Evolutionary conservation across 2,329 filamentous ascomycete species (phyloP), one percentile per base, ranked within the genome.

Genomic region (Fusarium liriodendri): DNA sequence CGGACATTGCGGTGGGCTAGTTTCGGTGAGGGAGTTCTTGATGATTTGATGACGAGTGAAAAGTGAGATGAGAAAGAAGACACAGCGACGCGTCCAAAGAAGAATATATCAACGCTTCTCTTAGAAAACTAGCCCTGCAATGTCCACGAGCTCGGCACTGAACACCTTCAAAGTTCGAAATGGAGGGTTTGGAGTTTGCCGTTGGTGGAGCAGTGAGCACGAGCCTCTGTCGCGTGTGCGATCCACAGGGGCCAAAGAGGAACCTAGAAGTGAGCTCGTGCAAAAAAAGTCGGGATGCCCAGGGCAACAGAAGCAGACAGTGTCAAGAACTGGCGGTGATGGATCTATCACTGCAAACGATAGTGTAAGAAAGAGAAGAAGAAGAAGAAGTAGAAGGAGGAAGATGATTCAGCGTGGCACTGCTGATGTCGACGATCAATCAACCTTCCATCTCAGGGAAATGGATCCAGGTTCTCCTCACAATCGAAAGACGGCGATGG

Each of bases 121-220:
- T 64, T 57, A 54, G 62, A 75, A 74, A 74, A 74, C 72, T 67
- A 74, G 72, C 65, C 66, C 72, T 75, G 69, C 72, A 74, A 75
- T 72, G 69, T 62, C 72, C 69, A 75, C 65, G 71, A 74, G 69
- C 59, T 75, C 62, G 50, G 52, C 52, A 50, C 62, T 35, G 61
- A 40, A 58, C 54, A 59, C 59, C 69, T 63, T 62, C 62, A 73
- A 52, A 65, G 65, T 64, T 74, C 60, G 72, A 73, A 27, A 69
- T 45, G 64, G 74, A 62, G 72, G 72, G 62, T 73, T 74, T 72
- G 71, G 62, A 74, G 61, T 63, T 55, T 64, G 72, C 66, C 35
- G 62, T 67, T 74, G 72, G 72, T 74, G 72, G 72, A 74, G 72
- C 57, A 73, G 60, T 65, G 74, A 76, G 74, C 74, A 76, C 72